phyloP scores from a whole-genome alignment of 208 protist genomes.

The Trypanosoma cruzi region DNA sequence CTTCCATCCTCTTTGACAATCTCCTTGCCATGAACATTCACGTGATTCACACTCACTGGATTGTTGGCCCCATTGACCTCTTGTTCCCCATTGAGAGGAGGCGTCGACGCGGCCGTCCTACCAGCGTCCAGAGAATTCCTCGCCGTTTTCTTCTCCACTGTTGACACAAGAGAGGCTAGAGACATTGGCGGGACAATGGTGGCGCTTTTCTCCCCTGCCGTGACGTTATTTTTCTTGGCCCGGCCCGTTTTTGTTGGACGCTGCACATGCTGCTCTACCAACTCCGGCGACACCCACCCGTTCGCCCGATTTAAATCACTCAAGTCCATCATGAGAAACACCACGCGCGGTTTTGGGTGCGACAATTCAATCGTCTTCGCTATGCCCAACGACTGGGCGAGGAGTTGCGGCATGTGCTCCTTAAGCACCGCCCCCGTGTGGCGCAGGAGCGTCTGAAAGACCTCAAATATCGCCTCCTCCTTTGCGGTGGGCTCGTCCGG shows the following conservation, averaged over 20 bases:
- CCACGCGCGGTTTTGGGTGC: slow-evolving; percentile 66
- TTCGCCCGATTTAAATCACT: slow-evolving; percentile 52
- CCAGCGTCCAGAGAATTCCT: neutral
- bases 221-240: neutral
- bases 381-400: slow-evolving; percentile 55
- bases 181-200: slow-evolving; percentile 8
- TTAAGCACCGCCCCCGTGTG: slow-evolving; percentile 46
- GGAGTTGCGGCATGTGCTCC: slow-evolving; percentile 32
- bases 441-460: slow-evolving; percentile 68
- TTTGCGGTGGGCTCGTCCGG: slow-evolving; percentile 41
- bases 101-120: neutral
- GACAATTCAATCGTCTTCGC: slow-evolving; percentile 63
- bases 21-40: neutral
- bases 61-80: neutral
- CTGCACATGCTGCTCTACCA: slow-evolving; percentile 27
- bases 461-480: slow-evolving; percentile 81
- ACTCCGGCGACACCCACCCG: slow-evolving; percentile 45
- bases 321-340: slow-evolving; percentile 88
- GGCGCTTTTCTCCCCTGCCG: neutral
- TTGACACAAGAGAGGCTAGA: neutral
- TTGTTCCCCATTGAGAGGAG: neutral
- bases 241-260: neutral
- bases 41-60: neutral
- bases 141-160: neutral
- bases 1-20: neutral